Conservation (phyloP, 352 stramenopile species). For the Globisporangium viniferum region DNA sequence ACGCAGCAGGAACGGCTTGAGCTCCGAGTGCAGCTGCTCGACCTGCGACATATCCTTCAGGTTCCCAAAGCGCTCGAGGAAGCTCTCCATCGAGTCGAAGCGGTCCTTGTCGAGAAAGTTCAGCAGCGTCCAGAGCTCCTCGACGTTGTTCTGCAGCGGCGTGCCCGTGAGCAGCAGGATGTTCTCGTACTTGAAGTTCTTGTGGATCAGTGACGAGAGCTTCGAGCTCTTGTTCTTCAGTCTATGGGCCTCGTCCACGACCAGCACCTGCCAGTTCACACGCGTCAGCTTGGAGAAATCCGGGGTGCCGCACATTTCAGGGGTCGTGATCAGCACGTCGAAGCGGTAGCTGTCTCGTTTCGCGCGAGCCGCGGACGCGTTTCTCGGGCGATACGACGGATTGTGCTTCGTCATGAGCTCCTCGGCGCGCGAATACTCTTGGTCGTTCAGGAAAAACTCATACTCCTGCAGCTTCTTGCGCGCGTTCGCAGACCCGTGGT, state of each 20-base stretch:
- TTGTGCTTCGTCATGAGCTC: constrained; percentile 22
- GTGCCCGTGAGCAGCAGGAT: constrained; percentile 90
- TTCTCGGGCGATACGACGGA: not conserved
- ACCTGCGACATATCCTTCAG: constrained; percentile 88
- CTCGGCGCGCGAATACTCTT: constrained; percentile 42
- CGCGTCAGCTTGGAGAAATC: constrained; percentile 93
- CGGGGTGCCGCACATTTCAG: constrained; percentile 96
- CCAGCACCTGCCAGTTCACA: constrained; percentile 93
- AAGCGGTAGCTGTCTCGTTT: constrained; percentile 89
- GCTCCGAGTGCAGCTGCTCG: constrained; percentile 79
- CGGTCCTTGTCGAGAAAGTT: constrained; percentile 96
- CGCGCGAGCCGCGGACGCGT: constrained; percentile 19
- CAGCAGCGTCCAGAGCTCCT: constrained; percentile 97
- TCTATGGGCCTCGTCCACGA: constrained; percentile 99
- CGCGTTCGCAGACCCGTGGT: constrained; percentile 93
- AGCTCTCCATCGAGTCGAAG: constrained; percentile 93
- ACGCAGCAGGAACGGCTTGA: constrained; percentile 84
- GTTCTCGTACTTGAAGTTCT: constrained; percentile 76
- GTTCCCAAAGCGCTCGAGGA: constrained; percentile 94
- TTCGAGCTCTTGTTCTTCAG: constrained; percentile 98
- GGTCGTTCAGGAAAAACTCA: constrained; percentile 90
- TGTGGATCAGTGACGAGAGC: constrained; percentile 82
- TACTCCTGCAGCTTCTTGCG: constrained; percentile 91
- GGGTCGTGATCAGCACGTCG: constrained; percentile 99
- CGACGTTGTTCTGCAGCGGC: constrained; percentile 88